A percentile compares a stretch with the other conserved stretches of the same genome.
phyloP scores from a whole-genome alignment of 2,329 filamentous ascomycete genomes.

The Zopfia rhizophila region DNA sequence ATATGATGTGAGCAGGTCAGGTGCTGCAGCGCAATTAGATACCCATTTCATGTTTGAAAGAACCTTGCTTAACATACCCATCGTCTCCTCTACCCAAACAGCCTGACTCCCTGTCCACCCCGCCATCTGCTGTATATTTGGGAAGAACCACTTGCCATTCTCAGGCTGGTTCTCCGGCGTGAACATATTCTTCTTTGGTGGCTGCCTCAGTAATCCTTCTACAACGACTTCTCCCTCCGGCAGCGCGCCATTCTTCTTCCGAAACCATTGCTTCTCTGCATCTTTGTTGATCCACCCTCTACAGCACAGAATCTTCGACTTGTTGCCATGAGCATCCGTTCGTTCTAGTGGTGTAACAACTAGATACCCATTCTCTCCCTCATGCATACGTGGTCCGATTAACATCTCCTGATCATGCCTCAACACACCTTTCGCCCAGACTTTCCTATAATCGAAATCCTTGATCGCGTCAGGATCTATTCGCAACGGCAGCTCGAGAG shows the following conservation, averaged over 20 bases:
- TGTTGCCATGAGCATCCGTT: slow-evolving; percentile 58
- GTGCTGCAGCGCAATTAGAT: slow-evolving; percentile 64
- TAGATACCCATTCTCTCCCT: slow-evolving; percentile 89
- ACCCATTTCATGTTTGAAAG: slow-evolving; percentile 24
- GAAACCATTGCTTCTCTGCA: slow-evolving; percentile 70
- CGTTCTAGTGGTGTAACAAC: slow-evolving; percentile 92
- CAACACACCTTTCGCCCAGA: slow-evolving; percentile 77
- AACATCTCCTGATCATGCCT: slow-evolving; percentile 96
- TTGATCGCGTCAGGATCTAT: slow-evolving; percentile 83
- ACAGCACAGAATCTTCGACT: slow-evolving; percentile 80
- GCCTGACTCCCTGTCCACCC: slow-evolving; percentile 81
- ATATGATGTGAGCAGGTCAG: slow-evolving; percentile 79
- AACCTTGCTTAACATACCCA: slow-evolving; percentile 68
- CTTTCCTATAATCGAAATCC: slow-evolving; percentile 92
- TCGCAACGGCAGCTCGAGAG: slow-evolving; percentile 83
- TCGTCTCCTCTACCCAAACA: slow-evolving; percentile 95
- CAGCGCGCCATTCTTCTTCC: slow-evolving; percentile 68
- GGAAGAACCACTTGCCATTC: slow-evolving; percentile 90
- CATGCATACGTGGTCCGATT: slow-evolving; percentile 86
- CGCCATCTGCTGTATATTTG: slow-evolving; percentile 93
- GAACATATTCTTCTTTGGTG: slow-evolving; percentile 98
- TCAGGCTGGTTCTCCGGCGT: slow-evolving; percentile 90
- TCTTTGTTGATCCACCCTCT: slow-evolving; percentile 91
- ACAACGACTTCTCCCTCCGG: slow-evolving; percentile 78
- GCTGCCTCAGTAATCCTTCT: slow-evolving; percentile 85